Percentiles rank a stretch among this genome's conserved stretches.
Evolutionary conservation across 352 stramenopile species (phyloP).

Genomic region (Thalassiosira mediterranea): DNA sequence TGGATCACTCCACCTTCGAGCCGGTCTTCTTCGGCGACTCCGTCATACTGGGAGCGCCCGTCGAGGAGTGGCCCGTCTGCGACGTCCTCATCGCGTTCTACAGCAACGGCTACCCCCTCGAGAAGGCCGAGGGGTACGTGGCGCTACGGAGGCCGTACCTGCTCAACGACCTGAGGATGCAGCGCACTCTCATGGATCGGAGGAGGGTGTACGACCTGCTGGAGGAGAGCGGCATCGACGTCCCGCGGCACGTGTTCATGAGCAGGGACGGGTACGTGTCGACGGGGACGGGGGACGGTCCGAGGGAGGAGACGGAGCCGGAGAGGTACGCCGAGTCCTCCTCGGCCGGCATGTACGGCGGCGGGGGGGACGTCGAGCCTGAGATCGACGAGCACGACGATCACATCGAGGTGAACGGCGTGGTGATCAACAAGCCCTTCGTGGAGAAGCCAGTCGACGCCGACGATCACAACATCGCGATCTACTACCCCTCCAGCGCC

Average conservation of each 20-base stretch:
- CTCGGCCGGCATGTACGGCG: slow-evolving; percentile 3
- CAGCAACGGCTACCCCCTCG: slow-evolving; percentile 96
- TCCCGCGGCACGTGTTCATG: slow-evolving; percentile 95
- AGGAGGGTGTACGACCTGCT: slow-evolving; percentile 96
- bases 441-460: slow-evolving; percentile 99
- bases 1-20: slow-evolving; percentile 94
- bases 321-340: background rate
- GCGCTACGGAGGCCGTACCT: slow-evolving; percentile 93
- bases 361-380: slow-evolving; percentile 33
- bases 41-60: slow-evolving; percentile 92
- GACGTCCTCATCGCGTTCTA: slow-evolving; percentile 99
- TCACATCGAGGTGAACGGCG: slow-evolving; percentile 91
- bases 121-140: slow-evolving; percentile 97
- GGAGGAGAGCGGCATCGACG: slow-evolving; percentile 92
- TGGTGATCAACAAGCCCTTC: slow-evolving; percentile 98
- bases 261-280: slow-evolving; percentile 89
- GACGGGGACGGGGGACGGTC: slow-evolving; percentile 65
- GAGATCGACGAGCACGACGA: slow-evolving; percentile 86
- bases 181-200: slow-evolving; percentile 95
- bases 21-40: slow-evolving; percentile 98
- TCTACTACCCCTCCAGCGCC: slow-evolving; percentile 98
- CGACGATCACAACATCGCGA: slow-evolving; percentile 99
- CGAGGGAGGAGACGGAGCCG: slow-evolving; percentile 14
- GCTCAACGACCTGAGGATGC: slow-evolving; percentile 97
- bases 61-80: slow-evolving; percentile 94